Evolutionary conservation across 257 asterid genomes (phyloP).

Genomic region (Forsythia suspensa): DNA sequence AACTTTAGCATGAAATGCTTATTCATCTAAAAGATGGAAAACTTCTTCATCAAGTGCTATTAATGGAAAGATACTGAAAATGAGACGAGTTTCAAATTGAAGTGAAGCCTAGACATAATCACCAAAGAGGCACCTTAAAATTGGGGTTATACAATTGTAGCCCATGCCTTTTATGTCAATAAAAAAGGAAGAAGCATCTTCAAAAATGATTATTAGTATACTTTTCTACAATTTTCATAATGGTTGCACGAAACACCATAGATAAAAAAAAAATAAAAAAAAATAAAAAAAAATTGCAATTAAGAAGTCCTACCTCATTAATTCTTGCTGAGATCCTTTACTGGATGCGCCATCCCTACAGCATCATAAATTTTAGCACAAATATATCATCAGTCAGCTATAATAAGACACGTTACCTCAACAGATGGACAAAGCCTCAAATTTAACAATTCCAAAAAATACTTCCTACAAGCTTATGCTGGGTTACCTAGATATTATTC

Average conservation of each 20-base stretch:
- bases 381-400: conserved; percentile 16
- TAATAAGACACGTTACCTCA: conserved; percentile 5
- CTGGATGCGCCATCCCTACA: conserved; percentile 42
- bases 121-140: background rate
- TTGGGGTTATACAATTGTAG: background rate
- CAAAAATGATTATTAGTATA: background rate
- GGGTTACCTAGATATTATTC: background rate
- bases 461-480: background rate
- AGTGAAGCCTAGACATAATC: background rate
- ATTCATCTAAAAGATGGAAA: background rate
- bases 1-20: too few species aligned
- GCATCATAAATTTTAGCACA: conserved; percentile 14
- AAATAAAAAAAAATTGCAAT: background rate
- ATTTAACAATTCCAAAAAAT: background rate
- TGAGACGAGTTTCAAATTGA: background rate
- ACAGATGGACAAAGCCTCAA: background rate
- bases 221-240: conserved; percentile 4
- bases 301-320: conserved; percentile 51
- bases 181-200: background rate
- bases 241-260: background rate
- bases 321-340: conserved; percentile 57
- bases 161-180: background rate
- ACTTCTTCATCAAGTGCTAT: background rate
- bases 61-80: background rate
- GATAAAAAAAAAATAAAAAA: background rate